Evolutionary conservation across 2,329 filamentous ascomycete genomes (phyloP), one percentile per base, ranked within the genome.

Genomic region (Fonsecaea pedrosoi): DNA sequence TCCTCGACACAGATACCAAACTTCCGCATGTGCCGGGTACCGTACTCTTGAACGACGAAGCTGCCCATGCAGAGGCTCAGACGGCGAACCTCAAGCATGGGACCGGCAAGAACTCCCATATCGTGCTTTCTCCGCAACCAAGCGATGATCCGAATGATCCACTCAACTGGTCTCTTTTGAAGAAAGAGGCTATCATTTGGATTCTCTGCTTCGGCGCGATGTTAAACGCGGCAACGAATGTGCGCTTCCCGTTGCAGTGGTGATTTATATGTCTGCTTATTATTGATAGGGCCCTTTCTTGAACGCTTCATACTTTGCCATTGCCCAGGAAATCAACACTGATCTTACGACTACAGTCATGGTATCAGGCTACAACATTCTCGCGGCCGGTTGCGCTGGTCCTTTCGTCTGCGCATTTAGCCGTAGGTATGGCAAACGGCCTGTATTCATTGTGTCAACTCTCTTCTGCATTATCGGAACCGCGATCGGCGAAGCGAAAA

Each of bases 401-500:
- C 64, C 61, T 2, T 69, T 69, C n/a, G 66, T 65, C 8, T 65
- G 50, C 10, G 80, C 81, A 0, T 78, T 83, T 60, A 79, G 81
- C 1, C 71, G 81, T 68, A 77, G 80, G 34, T 82, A 79, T 70
- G 81, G 81, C 18, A 73, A 73, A 60, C 70, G 72, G 2, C 72
- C 72, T 1, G 67, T 70, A 7, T 74, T 72, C 55, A 62, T 74
- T 5, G 37, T 72, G 3, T 69, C 71, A 1, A 73, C 74, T 59
- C 62, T 80, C 10, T 72, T 73, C 50, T 75, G 69, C 15, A 70
- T 74, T 40, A 67, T 79, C 71, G 74, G 75, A 45, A 79, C 78
- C 57, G 72, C 85, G 1, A 83, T 82, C 79, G 78, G 76, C 30
- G 77, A 81, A 0, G 78, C 81, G 62, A 78, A 79, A 4, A 80